Conservation (phyloP, 306 rosid species). For the Prunus mira region DNA sequence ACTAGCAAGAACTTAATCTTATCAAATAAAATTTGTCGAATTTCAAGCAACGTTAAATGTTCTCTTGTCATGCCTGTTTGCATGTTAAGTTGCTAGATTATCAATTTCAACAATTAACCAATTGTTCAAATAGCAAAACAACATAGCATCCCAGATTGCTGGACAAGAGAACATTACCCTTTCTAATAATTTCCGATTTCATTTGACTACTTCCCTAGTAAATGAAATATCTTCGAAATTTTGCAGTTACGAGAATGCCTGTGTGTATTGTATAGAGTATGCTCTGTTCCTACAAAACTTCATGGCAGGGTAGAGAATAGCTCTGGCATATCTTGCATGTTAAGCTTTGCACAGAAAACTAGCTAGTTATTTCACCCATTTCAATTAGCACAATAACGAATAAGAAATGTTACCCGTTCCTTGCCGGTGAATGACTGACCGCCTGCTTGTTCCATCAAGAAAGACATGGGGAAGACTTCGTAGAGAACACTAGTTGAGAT, state of each 20-base stretch:
- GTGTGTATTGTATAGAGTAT: background rate
- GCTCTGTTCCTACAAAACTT: background rate
- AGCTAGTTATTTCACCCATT: background rate
- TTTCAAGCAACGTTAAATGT: background rate
- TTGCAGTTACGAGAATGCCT: background rate
- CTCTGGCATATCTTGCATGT: background rate
- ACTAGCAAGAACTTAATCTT: background rate
- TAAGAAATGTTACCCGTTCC: conserved; percentile 52
- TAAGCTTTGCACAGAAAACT: too few species aligned
- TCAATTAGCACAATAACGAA: background rate
- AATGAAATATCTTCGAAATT: background rate
- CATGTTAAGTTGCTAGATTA: background rate
- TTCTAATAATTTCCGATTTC: background rate
- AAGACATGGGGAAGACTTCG: conserved; percentile 98
- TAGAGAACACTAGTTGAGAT: conserved; percentile 62
- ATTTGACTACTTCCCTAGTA: background rate
- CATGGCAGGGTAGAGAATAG: background rate
- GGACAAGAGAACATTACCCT: background rate
- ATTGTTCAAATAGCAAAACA: too few species aligned
- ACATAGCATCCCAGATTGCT: background rate
- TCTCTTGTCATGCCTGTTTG: too few species aligned
- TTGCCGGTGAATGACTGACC: conserved; percentile 95
- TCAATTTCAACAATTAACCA: background rate
- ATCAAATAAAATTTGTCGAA: too few species aligned
- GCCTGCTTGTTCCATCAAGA: conserved; percentile 95